Percentiles rank a stretch among this genome's conserved stretches.
phyloP scores from a whole-genome alignment of 1,284 basidiomycete species.

The Cutaneotrichosporon daszewskae region DNA sequence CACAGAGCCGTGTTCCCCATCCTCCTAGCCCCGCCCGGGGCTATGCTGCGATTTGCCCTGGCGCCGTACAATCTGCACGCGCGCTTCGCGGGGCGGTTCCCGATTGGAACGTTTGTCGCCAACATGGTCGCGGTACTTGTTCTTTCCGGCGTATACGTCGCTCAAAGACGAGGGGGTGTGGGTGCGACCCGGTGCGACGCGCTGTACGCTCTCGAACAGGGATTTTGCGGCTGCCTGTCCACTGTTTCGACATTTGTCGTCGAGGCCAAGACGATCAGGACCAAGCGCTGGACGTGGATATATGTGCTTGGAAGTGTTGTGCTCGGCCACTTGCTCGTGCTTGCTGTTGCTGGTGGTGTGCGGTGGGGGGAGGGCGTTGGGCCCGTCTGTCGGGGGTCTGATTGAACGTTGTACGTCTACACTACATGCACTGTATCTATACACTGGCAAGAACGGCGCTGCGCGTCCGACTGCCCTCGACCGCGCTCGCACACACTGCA shows the following conservation, averaged over 20 bases:
- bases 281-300: conserved; percentile 50
- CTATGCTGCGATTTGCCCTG: conserved; percentile 75
- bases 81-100: conserved; percentile 55
- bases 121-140: conserved; percentile 78
- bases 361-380: conserved; percentile 49
- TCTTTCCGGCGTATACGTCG: conserved; percentile 63
- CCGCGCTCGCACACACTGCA: too few species aligned
- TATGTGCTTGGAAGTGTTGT: conserved; percentile 69
- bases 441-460: too few species aligned
- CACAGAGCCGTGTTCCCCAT: conserved; percentile 80
- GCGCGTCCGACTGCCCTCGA: too few species aligned
- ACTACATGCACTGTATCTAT: too few species aligned
- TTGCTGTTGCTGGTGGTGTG: conserved; percentile 70
- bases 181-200: conserved; percentile 58
- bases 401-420: too few species aligned
- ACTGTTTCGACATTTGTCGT: conserved; percentile 91
- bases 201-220: conserved; percentile 75
- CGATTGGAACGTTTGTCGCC: conserved; percentile 79
- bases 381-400: not conserved
- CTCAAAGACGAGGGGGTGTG: conserved; percentile 56
- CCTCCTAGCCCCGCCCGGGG: conserved; percentile 82
- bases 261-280: conserved; percentile 62
- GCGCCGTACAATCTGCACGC: conserved; percentile 64
- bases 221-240: conserved; percentile 91
- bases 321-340: conserved; percentile 63